Evolutionary conservation across 116 monocot species (phyloP), one percentile per base, ranked within the genome.

Genomic region (Iris pallida): DNA sequence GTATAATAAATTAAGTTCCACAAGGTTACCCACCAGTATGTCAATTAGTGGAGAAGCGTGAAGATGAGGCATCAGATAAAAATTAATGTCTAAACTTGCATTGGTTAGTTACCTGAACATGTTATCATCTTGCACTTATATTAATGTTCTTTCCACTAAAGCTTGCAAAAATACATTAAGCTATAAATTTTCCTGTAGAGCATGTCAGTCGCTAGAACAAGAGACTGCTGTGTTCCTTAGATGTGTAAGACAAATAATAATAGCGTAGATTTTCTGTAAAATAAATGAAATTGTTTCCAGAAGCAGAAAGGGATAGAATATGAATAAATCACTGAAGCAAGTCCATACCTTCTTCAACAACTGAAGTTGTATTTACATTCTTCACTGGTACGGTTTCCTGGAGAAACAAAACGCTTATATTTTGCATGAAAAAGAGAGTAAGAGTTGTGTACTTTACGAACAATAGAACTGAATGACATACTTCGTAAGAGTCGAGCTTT

Each of bases 401-500:
- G 42, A 10, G 16, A 64, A 15, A 64, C 18, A 64, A 64, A 61
- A 15, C n/a, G 15, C 44, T 9, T 45, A 45, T 45, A n/a, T 0
- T 40, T 51, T 51, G 13, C 7, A 51, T 9, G 49, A 61, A 45
- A 20, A 46, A 64, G 19, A 17, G 10, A 47, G 17, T 18, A 64
- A 18, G 18, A 2, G 43, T 46, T 13, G 13, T 47, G 17, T 64
- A 64, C 18, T 64, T 46, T 16, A 47, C 7, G 12, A 1, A 46
- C 7, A 30, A 53, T 66, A 12, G 16, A 42, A 12, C 41, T 67
- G 67, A 15, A 67, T 30, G 30, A 30, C 30, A 30, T 30, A 30
- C 30, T 30, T 30, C 30, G 3, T 30, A 30, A 30, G 30, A 30
- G 30, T 30, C 54, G 15, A 54, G 53, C 61, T 85, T 92, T 76